A percentile compares a stretch with the other conserved stretches of the same genome.
phyloP scores from a whole-genome alignment of 495 filamentous ascomycete species.

The Cercophora sp. region DNA sequence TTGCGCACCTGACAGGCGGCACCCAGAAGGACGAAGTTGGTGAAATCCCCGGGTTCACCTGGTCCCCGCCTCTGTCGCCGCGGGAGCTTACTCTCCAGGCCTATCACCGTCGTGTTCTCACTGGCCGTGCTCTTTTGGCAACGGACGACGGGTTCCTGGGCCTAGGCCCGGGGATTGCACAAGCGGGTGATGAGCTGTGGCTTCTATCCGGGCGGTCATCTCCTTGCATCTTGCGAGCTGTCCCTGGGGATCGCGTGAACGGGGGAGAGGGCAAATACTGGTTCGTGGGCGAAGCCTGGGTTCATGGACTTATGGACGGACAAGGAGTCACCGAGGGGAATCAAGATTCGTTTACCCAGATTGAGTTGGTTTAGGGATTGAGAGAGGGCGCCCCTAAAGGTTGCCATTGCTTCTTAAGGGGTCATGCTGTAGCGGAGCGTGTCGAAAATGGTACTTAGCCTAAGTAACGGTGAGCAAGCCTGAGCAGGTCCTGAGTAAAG shows the following conservation, averaged over 20 bases:
- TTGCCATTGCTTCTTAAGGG: too few species aligned
- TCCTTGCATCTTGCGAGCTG: slow-evolving; percentile 2
- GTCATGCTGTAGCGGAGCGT: not conserved
- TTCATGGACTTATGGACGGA: slow-evolving; percentile 2
- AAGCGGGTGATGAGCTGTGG: not conserved
- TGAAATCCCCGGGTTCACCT: slow-evolving; percentile 1
- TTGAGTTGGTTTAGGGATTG: slow-evolving; percentile 1
- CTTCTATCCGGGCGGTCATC: not conserved
- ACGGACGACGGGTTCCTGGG: not conserved
- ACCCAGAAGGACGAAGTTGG: slow-evolving; percentile 1
- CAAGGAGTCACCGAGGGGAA: not conserved
- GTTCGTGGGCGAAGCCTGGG: slow-evolving; percentile 1
- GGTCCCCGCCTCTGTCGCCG: not conserved
- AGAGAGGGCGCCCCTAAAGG: not conserved
- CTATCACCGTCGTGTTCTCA: not conserved
- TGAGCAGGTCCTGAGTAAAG: not conserved
- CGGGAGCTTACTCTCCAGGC: not conserved
- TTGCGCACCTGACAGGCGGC: not conserved
- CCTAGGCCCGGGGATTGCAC: not conserved
- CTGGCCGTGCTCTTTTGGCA: not conserved
- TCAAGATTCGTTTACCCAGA: not conserved
- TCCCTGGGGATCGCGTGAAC: not conserved
- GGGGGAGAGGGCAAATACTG: not conserved
- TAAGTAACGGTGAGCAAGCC: not conserved
- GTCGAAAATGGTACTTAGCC: not conserved